Base-by-base conservation (phyloP, 2,329 filamentous ascomycete genomes). In the Talaromyces sp. region DNA sequence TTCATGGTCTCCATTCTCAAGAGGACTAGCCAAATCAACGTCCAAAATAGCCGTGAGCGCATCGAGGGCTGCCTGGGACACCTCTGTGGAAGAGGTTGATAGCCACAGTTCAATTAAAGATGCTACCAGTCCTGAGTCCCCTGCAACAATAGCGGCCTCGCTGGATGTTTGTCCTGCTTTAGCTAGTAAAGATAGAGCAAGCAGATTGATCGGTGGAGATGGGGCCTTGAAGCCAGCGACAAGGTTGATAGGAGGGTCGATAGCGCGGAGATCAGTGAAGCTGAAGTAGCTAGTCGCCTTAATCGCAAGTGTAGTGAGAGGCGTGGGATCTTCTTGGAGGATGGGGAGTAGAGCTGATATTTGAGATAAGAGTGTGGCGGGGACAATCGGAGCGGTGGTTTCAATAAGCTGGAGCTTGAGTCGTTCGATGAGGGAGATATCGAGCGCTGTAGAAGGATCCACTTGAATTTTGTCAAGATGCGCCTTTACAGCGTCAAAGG, bases 101-200 rank as follows among this genome's bases (percentile, higher is more conserved):
- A 87, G 75, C 84, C 83, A 87, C 17, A 85, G 63, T 40, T 80
- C 77, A 6, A 86, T 76, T 19, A 86, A 67, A 10, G 80, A 78
- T 7, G 73, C 69, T 6, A 86, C 77, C 4, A 85, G 72, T n/a
- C 77, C 76, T 7, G 81, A 77, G 55, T 81, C 77, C 14, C 79
- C 80, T 13, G 83, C 84, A 27, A 86, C 76, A 43, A 80, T 80
- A 17, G 82, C 83, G 19, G 82, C 81, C 71, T 86, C 81, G 40
- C 75, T 77, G 5, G 77, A 71, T 33, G 71, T 75, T 13, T 69
- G 59, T 8, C 78, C 75, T 3, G 84, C 84, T 63, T 86, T 86
- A 32, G 74, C 74, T 36, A 87, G 69, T 32, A 87, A 66, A 1
- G 78, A 76, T 8, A 87, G 71, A 45, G 81, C 80, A 19, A 86